phyloP scores from a whole-genome alignment of 148 eudicot genomes.

The Fallopia convolvulus region DNA sequence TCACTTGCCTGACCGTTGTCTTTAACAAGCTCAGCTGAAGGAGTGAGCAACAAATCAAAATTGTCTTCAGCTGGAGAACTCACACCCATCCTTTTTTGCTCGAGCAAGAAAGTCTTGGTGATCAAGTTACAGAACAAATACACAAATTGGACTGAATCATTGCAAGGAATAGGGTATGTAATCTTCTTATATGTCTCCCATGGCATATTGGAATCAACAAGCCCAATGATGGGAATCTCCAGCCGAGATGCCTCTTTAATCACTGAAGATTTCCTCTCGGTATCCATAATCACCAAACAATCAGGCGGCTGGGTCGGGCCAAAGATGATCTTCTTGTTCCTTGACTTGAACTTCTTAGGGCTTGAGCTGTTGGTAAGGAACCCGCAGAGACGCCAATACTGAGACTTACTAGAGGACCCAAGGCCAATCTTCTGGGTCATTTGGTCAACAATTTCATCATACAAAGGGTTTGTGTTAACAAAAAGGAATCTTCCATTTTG shows the following conservation, averaged over 20 bases:
- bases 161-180: slow-evolving; percentile 75
- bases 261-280: slow-evolving; percentile 63
- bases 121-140: slow-evolving; percentile 88
- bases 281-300: slow-evolving; percentile 73
- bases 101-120: slow-evolving; percentile 67
- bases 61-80: slow-evolving; percentile 3
- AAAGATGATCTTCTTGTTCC: slow-evolving; percentile 61
- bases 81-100: slow-evolving; percentile 36
- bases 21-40: slow-evolving; percentile 1
- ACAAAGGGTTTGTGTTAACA: slow-evolving; percentile 74
- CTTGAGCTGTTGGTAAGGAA: slow-evolving; percentile 67
- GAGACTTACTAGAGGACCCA: slow-evolving; percentile 30
- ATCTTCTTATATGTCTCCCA: slow-evolving; percentile 50
- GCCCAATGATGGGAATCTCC: slow-evolving; percentile 71
- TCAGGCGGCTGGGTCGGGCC: slow-evolving; percentile 53
- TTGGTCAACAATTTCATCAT: slow-evolving; percentile 62
- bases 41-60: slow-evolving; percentile 2
- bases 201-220: slow-evolving; percentile 64
- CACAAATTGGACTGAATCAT: slow-evolving; percentile 85
- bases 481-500: slow-evolving; percentile 52
- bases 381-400: slow-evolving; percentile 63
- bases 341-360: slow-evolving; percentile 60
- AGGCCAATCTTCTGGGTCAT: slow-evolving; percentile 49
- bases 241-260: slow-evolving; percentile 56
- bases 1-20: not conserved